phyloP scores from a whole-genome alignment of 2,329 filamentous ascomycete species.

The Rhynchosporium graminicola region DNA sequence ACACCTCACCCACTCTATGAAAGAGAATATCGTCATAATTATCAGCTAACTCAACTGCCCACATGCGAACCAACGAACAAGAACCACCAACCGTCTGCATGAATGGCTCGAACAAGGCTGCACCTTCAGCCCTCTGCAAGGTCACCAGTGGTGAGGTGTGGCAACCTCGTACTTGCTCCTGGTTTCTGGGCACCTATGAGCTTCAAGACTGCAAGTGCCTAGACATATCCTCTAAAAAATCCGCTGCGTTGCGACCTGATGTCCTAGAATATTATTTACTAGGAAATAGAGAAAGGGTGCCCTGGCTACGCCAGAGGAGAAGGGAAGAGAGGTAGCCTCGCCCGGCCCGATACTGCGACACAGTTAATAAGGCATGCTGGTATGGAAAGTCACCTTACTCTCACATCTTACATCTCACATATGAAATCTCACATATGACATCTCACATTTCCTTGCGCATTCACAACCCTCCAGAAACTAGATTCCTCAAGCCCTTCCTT shows the following conservation, averaged over 20 bases:
- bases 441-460: too few relatives aligned
- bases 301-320: background rate
- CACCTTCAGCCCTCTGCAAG: background rate
- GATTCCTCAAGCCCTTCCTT: background rate
- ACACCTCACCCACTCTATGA: background rate
- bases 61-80: background rate
- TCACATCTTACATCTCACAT: conserved; percentile 7
- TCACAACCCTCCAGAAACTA: too few relatives aligned
- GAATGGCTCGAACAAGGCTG: conserved; percentile 24
- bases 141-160: conserved; percentile 7
- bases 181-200: conserved; percentile 23
- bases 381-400: background rate
- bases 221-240: background rate
- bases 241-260: background rate
- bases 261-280: background rate
- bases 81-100: background rate
- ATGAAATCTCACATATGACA: too few relatives aligned
- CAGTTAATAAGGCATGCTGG: too few relatives aligned
- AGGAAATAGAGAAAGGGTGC: background rate
- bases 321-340: background rate
- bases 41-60: background rate
- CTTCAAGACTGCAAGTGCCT: background rate
- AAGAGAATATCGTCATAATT: background rate
- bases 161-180: conserved; percentile 22
- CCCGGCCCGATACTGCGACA: background rate